These are phyloP conservation scores for Chlorella sp. DNA, from an alignment of 139 green algal species.

Conservation along the genomic window DNA sequence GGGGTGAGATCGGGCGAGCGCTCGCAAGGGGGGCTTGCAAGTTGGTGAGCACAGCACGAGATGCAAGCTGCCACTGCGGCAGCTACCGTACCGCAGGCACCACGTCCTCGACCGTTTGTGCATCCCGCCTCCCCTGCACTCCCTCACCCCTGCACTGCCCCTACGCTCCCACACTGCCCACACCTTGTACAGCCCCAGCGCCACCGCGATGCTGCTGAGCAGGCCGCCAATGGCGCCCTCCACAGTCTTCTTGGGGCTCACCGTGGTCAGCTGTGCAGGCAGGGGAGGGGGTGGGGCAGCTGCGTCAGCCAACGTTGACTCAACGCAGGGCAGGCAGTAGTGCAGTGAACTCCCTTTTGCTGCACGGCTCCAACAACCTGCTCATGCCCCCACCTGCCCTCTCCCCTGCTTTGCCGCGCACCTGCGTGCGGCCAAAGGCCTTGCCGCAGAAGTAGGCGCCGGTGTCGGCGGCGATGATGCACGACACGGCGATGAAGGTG, in stretches of 20 bases:
- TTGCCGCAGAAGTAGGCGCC: constrained; percentile 91
- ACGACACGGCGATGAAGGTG: constrained; percentile 79
- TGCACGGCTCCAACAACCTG: too few relatives aligned
- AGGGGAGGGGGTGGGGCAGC: constrained; percentile 14
- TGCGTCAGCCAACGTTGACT: not conserved
- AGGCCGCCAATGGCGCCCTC: constrained; percentile 89
- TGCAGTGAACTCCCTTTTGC: too few relatives aligned
- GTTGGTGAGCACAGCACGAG: too few relatives aligned
- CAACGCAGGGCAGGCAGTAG: too few relatives aligned
- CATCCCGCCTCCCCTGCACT: too few relatives aligned
- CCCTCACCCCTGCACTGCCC: too few relatives aligned
- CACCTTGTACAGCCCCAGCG: constrained; percentile 53
- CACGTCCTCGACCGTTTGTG: too few relatives aligned
- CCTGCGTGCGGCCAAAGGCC: constrained; percentile 59
- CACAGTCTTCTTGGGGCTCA: constrained; percentile 96
- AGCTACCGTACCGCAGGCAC: too few relatives aligned
- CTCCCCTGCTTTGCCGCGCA: not conserved
- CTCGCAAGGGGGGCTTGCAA: too few relatives aligned
- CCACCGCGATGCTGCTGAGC: constrained; percentile 60
- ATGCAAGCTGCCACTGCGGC: too few relatives aligned
- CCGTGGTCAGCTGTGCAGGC: constrained; percentile 66
- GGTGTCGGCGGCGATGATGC: constrained; percentile 90
- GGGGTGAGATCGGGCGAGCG: too few relatives aligned
- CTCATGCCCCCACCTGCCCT: not conserved
- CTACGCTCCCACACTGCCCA: too few relatives aligned